These are phyloP conservation scores for Cavenderia fasciculata DNA, from an alignment of 78 protist species.

Conservation along the genomic window DNA sequence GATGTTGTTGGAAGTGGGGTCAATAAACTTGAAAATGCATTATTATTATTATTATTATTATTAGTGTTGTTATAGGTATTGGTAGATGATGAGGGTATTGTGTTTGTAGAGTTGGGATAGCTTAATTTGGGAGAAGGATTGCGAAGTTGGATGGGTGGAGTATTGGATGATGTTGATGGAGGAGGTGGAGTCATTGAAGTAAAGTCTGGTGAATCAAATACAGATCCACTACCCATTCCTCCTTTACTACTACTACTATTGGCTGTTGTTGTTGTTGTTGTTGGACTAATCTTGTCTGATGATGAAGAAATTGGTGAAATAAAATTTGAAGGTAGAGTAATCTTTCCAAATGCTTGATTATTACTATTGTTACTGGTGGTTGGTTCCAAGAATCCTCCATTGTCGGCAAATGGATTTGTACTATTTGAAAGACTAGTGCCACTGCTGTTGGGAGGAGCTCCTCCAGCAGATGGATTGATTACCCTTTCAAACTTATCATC, in stretches of 20 bases:
- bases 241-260: neutral
- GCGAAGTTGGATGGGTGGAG: too few relatives aligned
- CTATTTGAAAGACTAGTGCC: too few relatives aligned
- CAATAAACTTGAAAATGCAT: neutral
- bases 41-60: neutral
- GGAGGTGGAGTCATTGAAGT: too few relatives aligned
- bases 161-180: too few relatives aligned
- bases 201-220: conserved; percentile 35
- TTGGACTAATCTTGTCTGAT: neutral
- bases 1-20: conserved; percentile 1
- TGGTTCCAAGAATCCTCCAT: neutral
- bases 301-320: conserved; percentile 1
- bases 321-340: conserved; percentile 5
- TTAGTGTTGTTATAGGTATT: neutral
- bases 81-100: neutral
- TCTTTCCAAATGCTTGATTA: conserved; percentile 17
- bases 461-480: neutral
- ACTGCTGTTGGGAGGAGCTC: neutral
- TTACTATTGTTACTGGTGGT: neutral
- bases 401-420: conserved; percentile 3
- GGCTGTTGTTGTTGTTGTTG: neutral
- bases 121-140: too few relatives aligned
- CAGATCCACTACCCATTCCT: conserved; percentile 2
- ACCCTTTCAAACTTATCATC: conserved; percentile 7
- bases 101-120: neutral